Evolutionary conservation across 257 asterid genomes (phyloP).

Genomic region (Craterostigma plantagineum): DNA sequence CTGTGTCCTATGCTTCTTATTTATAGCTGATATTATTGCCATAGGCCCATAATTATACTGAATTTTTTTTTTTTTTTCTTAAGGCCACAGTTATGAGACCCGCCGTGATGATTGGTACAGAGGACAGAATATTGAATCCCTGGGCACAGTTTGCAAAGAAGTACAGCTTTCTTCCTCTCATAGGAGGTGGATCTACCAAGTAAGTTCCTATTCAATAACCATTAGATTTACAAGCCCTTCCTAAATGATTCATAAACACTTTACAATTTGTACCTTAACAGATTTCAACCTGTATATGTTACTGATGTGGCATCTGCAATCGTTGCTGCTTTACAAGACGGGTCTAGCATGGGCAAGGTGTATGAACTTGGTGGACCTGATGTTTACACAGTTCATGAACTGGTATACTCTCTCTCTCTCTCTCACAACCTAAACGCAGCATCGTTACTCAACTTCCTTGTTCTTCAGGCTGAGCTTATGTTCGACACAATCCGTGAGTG

Average conservation of each 20-base stretch:
- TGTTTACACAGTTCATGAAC: conserved; percentile 39
- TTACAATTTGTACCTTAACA: conserved; percentile 16
- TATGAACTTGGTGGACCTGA: conserved; percentile 99
- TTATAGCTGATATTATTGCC: background rate
- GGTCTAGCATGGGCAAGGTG: conserved; percentile 78
- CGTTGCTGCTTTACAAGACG: conserved; percentile 74
- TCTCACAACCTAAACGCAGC: background rate
- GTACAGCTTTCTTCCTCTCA: conserved; percentile 67
- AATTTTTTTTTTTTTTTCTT: background rate
- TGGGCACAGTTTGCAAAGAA: conserved; percentile 88
- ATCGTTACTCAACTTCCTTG: background rate
- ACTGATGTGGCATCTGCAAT: conserved; percentile 90
- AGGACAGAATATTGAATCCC: conserved; percentile 74
- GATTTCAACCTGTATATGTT: conserved; percentile 93
- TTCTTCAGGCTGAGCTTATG: conserved; percentile 75
- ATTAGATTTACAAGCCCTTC: no score
- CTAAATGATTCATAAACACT: background rate
- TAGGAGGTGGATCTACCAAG: conserved; percentile 92
- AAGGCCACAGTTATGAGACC: conserved; percentile 88
- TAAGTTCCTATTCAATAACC: conserved; percentile 1
- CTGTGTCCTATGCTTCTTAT: no score
- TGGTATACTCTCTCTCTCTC: conserved; percentile 17
- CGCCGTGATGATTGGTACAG: conserved; percentile 89
- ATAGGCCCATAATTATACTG: background rate
- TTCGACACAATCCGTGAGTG: conserved; percentile 67